Base-by-base conservation (phyloP, 306 rosid genomes). In the Dicorynia guianensis region DNA sequence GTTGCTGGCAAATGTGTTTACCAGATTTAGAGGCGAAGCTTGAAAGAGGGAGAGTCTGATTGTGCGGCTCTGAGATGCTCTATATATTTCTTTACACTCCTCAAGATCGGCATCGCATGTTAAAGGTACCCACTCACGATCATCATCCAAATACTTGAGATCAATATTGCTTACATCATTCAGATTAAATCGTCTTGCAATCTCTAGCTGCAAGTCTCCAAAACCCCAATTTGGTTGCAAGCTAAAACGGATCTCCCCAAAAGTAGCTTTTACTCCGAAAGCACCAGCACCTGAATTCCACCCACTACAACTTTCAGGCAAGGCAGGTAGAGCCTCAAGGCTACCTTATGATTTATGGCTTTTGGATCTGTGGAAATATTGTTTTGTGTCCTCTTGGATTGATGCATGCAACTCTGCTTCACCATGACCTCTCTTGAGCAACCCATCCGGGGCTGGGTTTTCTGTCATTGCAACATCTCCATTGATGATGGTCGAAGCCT, bases 31-130 rank as follows among this genome's bases (percentile, higher is more conserved):
- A 33, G 84, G 80, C 6, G 80, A 70, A 79, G 88, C 78, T 67
- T 82, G 84, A 67, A 87, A 88, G 9, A 87, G 67, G n/a, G 80
- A 81, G 40, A 87, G 80, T 69, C 87, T 83, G 18, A 89, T 79
- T 11, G 90, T 87, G 73, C 75, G 83, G 69, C 67, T 82, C n/a
- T 74, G 81, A 54, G 90, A 88, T 38, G 89, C 46, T 69, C 77
- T 76, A 15, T 76, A 81, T 55, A 84, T 63, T 36, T 91, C 90
- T 61, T 83, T 83, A 59, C 85, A 82, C 66, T 89, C 91, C 49
- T 87, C 80, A n/a, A 87, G 83, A 65, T 89, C 91, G 52, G 81
- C 85, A 77, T 89, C 84, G 36, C 95, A 87, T 13, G 78, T 79
- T 68, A 87, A 79, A 43, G 71, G 68, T 43, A 84, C 89, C 88